Base-by-base conservation (phyloP, 2,329 filamentous ascomycete genomes). In the Leptographium galeiforme region DNA sequence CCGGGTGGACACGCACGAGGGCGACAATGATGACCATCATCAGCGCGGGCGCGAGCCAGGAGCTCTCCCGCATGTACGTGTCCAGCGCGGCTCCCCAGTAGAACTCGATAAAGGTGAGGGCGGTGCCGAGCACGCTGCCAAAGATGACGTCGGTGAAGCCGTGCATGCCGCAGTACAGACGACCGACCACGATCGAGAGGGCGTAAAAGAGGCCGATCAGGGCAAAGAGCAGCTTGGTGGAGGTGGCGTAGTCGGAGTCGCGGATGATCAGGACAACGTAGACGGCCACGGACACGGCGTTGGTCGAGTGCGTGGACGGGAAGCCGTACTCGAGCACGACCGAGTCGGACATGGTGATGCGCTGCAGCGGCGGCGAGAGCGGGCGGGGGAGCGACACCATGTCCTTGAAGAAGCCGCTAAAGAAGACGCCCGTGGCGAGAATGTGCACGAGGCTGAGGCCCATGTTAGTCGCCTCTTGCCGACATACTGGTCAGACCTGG, bases 151-250 rank as follows among this genome's bases (percentile, higher is more conserved):
- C 93, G 45, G 93, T 75, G 69, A 97, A 95, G 12, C 93, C 93
- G 69, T 98, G 93, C 93, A 98, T 98, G 57, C 93, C 93, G 64
- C 93, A 98, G 71, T 98, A 97, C 39, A 98, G 74, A 19, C 93
- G 82, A 7, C 93, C 93, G 57, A 97, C 72, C 43, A 96, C 79
- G 63, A 98, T 97, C 32, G 91, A 96, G 13, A 81, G 70, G 38
- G 87, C 88, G 65, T 97, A 98, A 61, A 88, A 84, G 67, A 93
- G 94, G 43, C 85, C 82, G 7, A 87, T 67, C 6, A 69, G 67
- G 64, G 93, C 85, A 32, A 95, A 71, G 5, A 75, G 68, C 4
- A 82, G 57, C 60, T 79, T 84, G 1, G 79, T 75, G 18, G 77
- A 70, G 3, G 79, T 70, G 36, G 77, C 69, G 55, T 87, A 72